A percentile compares a stretch with the other conserved stretches of the same genome.
These are phyloP conservation scores for Fallopia convolvulus DNA, from an alignment of 148 eudicot genomes.

Conservation along the genomic window DNA sequence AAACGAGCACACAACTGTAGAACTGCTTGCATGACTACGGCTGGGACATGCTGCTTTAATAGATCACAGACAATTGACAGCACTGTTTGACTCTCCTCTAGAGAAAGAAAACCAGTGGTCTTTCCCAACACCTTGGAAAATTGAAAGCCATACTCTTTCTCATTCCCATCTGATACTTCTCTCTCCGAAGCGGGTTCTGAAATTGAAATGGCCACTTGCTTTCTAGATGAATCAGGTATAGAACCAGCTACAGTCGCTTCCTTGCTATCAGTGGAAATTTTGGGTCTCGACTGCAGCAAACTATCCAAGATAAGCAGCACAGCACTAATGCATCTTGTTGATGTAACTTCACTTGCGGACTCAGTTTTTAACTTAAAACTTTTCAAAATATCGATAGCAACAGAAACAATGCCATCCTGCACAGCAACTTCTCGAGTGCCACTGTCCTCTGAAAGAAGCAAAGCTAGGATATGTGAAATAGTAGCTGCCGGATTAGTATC, in stretches of 20 bases:
- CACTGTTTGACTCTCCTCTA: constrained; percentile 68
- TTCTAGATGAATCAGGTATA: constrained; percentile 31
- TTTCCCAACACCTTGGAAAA: constrained; percentile 74
- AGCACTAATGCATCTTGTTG: constrained; percentile 65
- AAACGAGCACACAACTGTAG: constrained; percentile 86
- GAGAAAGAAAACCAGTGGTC: constrained; percentile 71
- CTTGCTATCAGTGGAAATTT: constrained; percentile 34
- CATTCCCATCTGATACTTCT: constrained; percentile 25
- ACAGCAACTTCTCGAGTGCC: constrained; percentile 71
- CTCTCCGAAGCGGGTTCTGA: constrained; percentile 31
- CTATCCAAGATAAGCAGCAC: constrained; percentile 83
- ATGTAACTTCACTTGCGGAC: constrained; percentile 36
- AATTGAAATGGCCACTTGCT: constrained; percentile 31
- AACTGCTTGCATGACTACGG: constrained; percentile 90
- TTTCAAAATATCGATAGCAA: constrained; percentile 54
- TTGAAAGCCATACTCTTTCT: constrained; percentile 28
- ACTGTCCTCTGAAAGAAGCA: constrained; percentile 83
- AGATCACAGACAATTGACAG: constrained; percentile 69
- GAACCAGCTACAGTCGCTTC: constrained; percentile 28
- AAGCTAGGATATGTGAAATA: constrained; percentile 76
- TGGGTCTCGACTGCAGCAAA: constrained; percentile 74
- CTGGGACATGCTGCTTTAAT: constrained; percentile 65
- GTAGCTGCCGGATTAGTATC: constrained; percentile 63
- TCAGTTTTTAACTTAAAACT: constrained; percentile 37
- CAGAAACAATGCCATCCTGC: constrained; percentile 50